These are phyloP conservation scores for Penicillium sp. DNA, from an alignment of 2,329 filamentous ascomycete genomes.

Conservation along the genomic window DNA sequence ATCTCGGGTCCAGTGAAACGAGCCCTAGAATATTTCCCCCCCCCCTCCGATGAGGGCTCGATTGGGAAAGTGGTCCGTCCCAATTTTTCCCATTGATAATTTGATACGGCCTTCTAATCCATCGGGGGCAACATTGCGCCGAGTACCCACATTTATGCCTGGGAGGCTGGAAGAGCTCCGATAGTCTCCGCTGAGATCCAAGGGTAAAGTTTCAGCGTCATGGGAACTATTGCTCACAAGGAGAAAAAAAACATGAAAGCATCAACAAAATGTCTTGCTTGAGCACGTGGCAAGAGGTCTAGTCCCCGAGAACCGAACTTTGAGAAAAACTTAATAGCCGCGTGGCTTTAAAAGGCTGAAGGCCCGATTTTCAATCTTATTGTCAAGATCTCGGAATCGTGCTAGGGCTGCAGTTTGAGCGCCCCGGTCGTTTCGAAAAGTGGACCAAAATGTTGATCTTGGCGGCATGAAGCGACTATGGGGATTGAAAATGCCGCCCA, in stretches of 20 bases:
- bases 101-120: background rate
- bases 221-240: conserved; percentile 1
- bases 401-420: background rate
- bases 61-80: conserved; percentile 17
- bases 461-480: background rate
- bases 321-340: background rate
- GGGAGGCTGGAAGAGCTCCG: background rate
- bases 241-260: background rate
- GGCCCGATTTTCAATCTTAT: background rate
- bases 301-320: background rate
- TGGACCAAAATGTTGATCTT: background rate
- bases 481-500: background rate
- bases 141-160: conserved; percentile 5
- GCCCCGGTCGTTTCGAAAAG: conserved; percentile 3
- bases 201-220: conserved; percentile 5
- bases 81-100: background rate
- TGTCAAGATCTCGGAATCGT: background rate
- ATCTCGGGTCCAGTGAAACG: conserved; percentile 3
- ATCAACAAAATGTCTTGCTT: background rate
- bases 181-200: background rate
- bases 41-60: conserved; percentile 8
- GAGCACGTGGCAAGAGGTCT: conserved; percentile 1
- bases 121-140: background rate
- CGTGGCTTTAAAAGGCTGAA: background rate
- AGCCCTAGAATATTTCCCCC: conserved; percentile 6